phyloP scores from a whole-genome alignment of 306 rosid genomes.

The Purshia tridentata region DNA sequence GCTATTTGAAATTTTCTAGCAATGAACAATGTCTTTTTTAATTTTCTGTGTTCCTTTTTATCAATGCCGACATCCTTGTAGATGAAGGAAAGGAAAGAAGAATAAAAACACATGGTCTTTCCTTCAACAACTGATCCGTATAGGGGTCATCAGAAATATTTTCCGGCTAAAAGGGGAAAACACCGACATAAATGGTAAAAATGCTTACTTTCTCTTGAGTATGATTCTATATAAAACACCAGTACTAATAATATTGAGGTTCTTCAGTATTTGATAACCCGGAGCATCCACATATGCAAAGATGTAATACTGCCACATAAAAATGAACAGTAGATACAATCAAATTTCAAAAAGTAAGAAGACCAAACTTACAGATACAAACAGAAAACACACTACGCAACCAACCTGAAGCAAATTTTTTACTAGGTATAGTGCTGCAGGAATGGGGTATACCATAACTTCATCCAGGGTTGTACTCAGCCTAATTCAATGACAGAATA shows the following conservation, averaged over 20 bases:
- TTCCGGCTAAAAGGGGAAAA: not conserved
- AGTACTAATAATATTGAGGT: slow-evolving; percentile 86
- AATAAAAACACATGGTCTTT: no score
- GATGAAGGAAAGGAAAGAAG: no score
- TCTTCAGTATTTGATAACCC: slow-evolving; percentile 92
- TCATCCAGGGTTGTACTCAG: slow-evolving; percentile 76
- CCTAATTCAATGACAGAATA: slow-evolving; percentile 46
- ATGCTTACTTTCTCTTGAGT: slow-evolving; percentile 72
- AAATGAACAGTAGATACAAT: slow-evolving; percentile 28
- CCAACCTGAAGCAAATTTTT: slow-evolving; percentile 95
- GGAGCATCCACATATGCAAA: slow-evolving; percentile 97
- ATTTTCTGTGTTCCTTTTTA: no score
- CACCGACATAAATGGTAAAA: not conserved
- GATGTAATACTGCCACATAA: slow-evolving; percentile 78
- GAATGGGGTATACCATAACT: slow-evolving; percentile 90
- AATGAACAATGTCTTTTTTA: not conserved
- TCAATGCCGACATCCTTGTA: no score
- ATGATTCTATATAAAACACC: slow-evolving; percentile 87
- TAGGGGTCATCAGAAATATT: no score
- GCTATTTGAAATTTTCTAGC: not conserved
- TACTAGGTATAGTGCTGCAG: slow-evolving; percentile 84
- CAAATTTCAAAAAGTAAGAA: slow-evolving; percentile 27
- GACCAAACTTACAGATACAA: not conserved
- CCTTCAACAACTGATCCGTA: not conserved
- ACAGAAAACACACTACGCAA: slow-evolving; percentile 14